phyloP scores from a whole-genome alignment of 2,329 filamentous ascomycete species.

The Cercospora sp. region DNA sequence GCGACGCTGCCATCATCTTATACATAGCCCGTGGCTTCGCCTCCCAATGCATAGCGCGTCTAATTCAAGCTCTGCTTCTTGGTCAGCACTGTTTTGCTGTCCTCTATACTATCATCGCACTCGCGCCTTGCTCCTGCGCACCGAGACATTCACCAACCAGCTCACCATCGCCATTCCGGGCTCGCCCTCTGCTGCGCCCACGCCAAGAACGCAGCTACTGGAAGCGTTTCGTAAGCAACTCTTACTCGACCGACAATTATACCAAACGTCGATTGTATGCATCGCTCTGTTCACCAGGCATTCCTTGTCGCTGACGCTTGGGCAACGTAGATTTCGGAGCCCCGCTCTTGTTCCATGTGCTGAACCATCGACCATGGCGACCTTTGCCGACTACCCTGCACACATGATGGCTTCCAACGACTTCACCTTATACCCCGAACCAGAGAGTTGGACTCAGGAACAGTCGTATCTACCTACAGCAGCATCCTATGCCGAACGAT shows the following conservation, averaged over 20 bases:
- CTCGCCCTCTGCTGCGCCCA: neutral
- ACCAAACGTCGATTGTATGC: neutral
- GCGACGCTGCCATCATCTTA: constrained; percentile 32
- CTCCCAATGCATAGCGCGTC: constrained; percentile 26
- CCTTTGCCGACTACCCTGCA: constrained; percentile 34
- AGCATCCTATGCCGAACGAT: constrained; percentile 30
- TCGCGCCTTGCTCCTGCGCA: neutral
- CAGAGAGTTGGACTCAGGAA: constrained; percentile 35
- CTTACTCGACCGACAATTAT: neutral
- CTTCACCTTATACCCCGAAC: constrained; percentile 38
- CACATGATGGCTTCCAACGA: constrained; percentile 36
- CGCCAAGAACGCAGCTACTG: neutral
- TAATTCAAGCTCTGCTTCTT: constrained; percentile 22
- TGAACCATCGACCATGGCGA: constrained; percentile 31
- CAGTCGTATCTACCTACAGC: constrained; percentile 32
- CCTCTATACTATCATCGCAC: neutral
- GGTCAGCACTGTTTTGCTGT: constrained; percentile 13
- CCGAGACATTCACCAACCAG: neutral
- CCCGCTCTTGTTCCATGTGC: constrained; percentile 8
- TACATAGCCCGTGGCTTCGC: constrained; percentile 35
- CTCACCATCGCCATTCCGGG: neutral
- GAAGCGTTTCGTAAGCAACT: neutral
- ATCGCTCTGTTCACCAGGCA: constrained; percentile 1
- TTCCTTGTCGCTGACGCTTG: neutral
- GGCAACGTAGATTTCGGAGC: neutral